A percentile compares a stretch with the other conserved stretches of the same genome.
These are phyloP conservation scores for Tricholoma matsutake DNA, from an alignment of 768 basidiomycete genomes.

Conservation along the genomic window DNA sequence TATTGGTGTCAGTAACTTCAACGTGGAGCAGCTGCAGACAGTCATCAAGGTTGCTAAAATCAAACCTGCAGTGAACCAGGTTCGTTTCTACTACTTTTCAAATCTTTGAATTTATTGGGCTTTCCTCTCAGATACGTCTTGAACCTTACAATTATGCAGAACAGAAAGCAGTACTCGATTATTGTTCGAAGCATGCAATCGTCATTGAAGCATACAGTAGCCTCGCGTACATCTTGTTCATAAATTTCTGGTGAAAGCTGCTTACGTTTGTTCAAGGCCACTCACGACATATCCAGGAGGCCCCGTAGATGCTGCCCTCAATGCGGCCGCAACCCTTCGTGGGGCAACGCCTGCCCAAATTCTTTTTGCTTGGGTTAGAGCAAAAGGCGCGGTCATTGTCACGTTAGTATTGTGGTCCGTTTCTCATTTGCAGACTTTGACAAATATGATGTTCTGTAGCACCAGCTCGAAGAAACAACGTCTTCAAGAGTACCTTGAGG, in stretches of 20 bases:
- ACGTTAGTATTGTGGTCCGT: slow-evolving; percentile 42
- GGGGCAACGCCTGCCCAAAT: slow-evolving; percentile 63
- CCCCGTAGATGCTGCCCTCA: slow-evolving; percentile 56
- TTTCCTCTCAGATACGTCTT: slow-evolving; percentile 41
- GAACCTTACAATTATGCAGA: slow-evolving; percentile 57
- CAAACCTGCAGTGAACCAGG: slow-evolving; percentile 73
- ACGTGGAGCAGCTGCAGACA: slow-evolving; percentile 45
- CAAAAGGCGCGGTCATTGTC: slow-evolving; percentile 65
- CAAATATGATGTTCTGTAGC: slow-evolving; percentile 25
- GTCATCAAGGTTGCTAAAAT: slow-evolving; percentile 49
- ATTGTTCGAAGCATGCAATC: slow-evolving; percentile 45
- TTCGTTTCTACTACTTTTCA: slow-evolving; percentile 16
- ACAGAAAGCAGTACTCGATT: slow-evolving; percentile 46
- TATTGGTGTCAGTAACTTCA: slow-evolving; percentile 67
- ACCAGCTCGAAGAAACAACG: slow-evolving; percentile 60
- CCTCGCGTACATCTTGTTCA: slow-evolving; percentile 39
- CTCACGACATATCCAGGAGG: slow-evolving; percentile 61
- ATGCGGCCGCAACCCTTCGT: slow-evolving; percentile 48
- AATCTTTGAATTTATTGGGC: background rate
- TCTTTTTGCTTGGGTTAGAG: slow-evolving; percentile 64
- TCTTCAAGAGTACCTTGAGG: slow-evolving; percentile 64
- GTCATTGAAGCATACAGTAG: slow-evolving; percentile 56
- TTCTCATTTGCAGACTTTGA: background rate
- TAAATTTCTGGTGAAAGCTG: background rate
- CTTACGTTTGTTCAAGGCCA: slow-evolving; percentile 31